phyloP scores from a whole-genome alignment of 2,329 filamentous ascomycete species.

The Fusarium sulawesiense region DNA sequence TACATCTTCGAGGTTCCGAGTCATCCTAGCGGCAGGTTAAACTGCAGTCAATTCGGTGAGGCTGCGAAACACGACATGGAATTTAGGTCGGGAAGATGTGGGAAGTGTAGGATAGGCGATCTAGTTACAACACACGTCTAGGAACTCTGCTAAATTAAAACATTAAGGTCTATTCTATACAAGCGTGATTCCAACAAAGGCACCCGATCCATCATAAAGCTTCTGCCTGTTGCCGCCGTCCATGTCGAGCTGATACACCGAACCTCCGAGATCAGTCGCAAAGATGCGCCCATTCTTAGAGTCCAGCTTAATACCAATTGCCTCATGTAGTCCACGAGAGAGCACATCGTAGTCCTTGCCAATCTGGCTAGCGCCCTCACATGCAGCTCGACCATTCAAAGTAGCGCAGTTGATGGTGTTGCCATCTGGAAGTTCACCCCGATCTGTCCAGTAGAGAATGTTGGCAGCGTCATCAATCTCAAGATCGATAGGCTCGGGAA shows the following conservation, averaged over 20 bases:
- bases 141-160: too few species aligned
- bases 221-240: not conserved
- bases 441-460: slow-evolving; percentile 1
- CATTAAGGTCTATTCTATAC: too few species aligned
- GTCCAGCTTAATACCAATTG: not conserved
- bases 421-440: not conserved
- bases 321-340: not conserved
- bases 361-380: accelerated
- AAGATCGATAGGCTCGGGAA: slow-evolving; percentile 1
- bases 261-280: not conserved
- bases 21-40: too few species aligned
- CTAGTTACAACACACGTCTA: too few species aligned
- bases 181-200: not conserved
- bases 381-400: accelerated
- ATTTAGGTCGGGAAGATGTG: too few species aligned
- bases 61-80: too few species aligned
- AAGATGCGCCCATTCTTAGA: not conserved
- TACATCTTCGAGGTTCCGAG: too few species aligned
- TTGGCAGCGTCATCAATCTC: not conserved
- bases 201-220: not conserved
- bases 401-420: not conserved
- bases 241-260: slow-evolving; percentile 9
- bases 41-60: too few species aligned
- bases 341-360: not conserved
- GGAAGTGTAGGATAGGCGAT: too few species aligned